Evolutionary conservation across 495 filamentous ascomycete species (phyloP).

Genomic region (Articulospora tetracladia): DNA sequence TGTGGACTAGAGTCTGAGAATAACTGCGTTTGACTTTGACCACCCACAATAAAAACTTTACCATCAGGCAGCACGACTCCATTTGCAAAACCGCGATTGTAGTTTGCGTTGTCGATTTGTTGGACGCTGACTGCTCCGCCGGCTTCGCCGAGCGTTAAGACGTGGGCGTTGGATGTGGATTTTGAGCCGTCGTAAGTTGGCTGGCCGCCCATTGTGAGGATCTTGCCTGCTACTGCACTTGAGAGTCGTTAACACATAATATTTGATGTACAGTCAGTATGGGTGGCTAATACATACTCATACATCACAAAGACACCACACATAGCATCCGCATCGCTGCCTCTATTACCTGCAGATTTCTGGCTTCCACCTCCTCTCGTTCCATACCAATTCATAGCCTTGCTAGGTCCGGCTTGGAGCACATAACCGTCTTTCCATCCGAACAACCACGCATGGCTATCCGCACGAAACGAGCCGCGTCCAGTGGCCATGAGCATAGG

Average conservation of each 20-base stretch:
- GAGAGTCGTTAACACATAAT: no score
- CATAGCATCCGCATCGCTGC: slow-evolving; percentile 47
- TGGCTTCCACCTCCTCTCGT: slow-evolving; percentile 35
- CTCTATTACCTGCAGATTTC: slow-evolving; percentile 31
- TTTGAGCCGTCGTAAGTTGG: slow-evolving; percentile 37
- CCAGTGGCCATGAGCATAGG: slow-evolving; percentile 49
- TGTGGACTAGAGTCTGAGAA: slow-evolving; percentile 47
- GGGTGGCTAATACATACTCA: no score
- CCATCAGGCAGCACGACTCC: slow-evolving; percentile 54
- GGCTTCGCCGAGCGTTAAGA: slow-evolving; percentile 42
- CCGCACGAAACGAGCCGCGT: slow-evolving; percentile 39
- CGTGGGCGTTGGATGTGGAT: slow-evolving; percentile 39
- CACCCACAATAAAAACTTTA: slow-evolving; percentile 51
- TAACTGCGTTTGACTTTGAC: slow-evolving; percentile 38
- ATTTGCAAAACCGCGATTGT: slow-evolving; percentile 47
- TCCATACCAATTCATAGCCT: slow-evolving; percentile 55
- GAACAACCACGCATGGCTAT: slow-evolving; percentile 62
- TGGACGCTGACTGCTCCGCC: slow-evolving; percentile 24
- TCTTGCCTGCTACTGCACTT: slow-evolving; percentile 46
- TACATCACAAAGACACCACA: slow-evolving; percentile 52
- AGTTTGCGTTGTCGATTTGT: slow-evolving; percentile 36
- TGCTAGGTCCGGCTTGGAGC: slow-evolving; percentile 51
- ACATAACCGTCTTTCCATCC: slow-evolving; percentile 47
- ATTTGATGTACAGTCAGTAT: no score
- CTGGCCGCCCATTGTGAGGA: slow-evolving; percentile 48